Evolutionary conservation across 305 asterid species (phyloP), one percentile per base, ranked within the genome.

Genomic region (Coffea humblotiana): DNA sequence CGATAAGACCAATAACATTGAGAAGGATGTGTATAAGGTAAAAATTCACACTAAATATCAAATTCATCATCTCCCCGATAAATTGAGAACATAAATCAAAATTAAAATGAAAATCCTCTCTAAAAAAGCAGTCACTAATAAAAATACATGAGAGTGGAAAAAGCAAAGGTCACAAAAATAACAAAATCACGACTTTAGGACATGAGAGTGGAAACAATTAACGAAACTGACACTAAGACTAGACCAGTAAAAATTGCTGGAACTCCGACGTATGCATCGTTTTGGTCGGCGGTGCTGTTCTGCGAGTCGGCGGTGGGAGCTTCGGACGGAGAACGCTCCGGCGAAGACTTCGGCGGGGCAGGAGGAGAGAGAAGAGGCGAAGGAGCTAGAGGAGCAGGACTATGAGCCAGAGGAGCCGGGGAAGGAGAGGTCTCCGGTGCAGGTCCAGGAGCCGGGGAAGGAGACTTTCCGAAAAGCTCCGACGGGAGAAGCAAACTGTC

Each of bases 361-460:
- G 98, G 97, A 1, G 99, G 95, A 21, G 98, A 93, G 4, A 52
- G 58, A 14, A 79, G 43, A 0, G 96, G 92, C 18, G 95, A 77
- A 23, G 96, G 97, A 8, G 92, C 72, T 35, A 54, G 23, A 78
- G 27, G 13, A 48, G 13, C 52, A 3, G 92, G 95, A 3, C 89
- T 78, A 16, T 87, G 88, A 27, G 88, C 87, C 23, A 85, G 48
- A 78, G 97, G 94, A 5, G 95, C 83, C 0, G 93, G 87, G 7
- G 92, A 48, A 1, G 94, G 98, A 6, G 98, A 89, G 18, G 65
- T 69, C 65, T 89, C 98, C 19, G 97, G 91, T 0, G 93, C 94
- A 6, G 91, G 98, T 18, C 93, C 95, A 0, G 97, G 97, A 0
- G 98, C 95, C 65, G 98, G 95, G 0, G 98, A 79, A 0, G 97